Base-by-base conservation (phyloP, 176 grass and related monocot species). In the Carex pumila region DNA sequence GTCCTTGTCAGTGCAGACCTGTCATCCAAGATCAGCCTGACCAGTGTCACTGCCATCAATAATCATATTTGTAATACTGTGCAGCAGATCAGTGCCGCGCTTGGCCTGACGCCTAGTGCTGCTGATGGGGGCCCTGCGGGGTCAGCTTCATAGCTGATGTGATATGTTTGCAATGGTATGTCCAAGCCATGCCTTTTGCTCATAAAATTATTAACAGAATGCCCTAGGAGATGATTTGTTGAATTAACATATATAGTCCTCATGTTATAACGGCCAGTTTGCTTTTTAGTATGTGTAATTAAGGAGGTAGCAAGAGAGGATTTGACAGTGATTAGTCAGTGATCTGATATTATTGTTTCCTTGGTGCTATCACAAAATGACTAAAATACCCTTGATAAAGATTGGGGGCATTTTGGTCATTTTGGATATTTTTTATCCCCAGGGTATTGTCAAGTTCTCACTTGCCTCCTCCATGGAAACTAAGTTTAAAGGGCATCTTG, bases 381-480 rank as follows among this genome's bases (percentile, higher is more conserved):
- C 83, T 67, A 84, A 88, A 97, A 97, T 97, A 93, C 91, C 86
- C 89, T 66, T 9, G 25, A 37, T 17, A 83, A 83, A 39, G 18
- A 72, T 39, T 43, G 69, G 85, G 90, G 88, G 92, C 88, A 92
- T 92, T 97, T 88, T 90, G 86, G 86, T 93, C 86, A 88, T 91
- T 93, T 93, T 93, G 89, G 89, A 91, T 82, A 72, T 69, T 37
- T 50, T 87, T 85, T 11, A 3, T 47, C 71, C 21, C 79, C 81
- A 89, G 90, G 91, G 80, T 80, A 85, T 89, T 99, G 93, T 94
- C 93, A 94, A 95, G 83, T 81, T 91, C 81, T 98, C 96, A 90
- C 93, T 93, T 92, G 93, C 69, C 56, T 70, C 17, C 71, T 13
- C 50, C 55, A 14, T 57, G 57, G 68, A 50, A 52, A 19, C 39